A percentile compares a stretch with the other conserved stretches of the same genome.
Conservation (phyloP, 192 early-diverging fungal genomes). For the Funneliformis geosporum region DNA sequence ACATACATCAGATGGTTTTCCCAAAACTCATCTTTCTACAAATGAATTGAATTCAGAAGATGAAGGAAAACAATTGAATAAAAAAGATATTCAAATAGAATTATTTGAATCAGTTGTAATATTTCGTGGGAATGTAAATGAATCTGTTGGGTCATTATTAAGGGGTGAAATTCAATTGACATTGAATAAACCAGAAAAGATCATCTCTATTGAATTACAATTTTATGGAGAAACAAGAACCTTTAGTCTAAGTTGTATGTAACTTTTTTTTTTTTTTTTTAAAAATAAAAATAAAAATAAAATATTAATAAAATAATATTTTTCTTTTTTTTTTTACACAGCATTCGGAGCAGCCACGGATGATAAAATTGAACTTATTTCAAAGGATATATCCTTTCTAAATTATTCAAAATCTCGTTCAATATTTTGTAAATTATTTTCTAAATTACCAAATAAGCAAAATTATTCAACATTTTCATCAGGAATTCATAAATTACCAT, state of each 20-base stretch:
- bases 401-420: neutral
- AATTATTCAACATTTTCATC: slow-evolving; percentile 29
- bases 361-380: neutral
- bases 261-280: slow-evolving; percentile 47
- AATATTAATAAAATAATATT: no score
- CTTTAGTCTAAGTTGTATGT: slow-evolving; percentile 39
- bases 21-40: no score
- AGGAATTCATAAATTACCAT: slow-evolving; percentile 39
- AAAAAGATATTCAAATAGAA: neutral
- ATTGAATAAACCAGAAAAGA: slow-evolving; percentile 47
- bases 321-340: no score
- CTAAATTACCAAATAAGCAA: neutral
- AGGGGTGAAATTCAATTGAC: slow-evolving; percentile 54
- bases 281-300: slow-evolving; percentile 25
- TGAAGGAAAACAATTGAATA: neutral
- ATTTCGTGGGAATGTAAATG: slow-evolving; percentile 40
- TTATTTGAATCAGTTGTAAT: slow-evolving; percentile 13
- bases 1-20: no score
- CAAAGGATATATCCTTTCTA: neutral
- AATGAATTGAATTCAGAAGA: no score
- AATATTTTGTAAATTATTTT: neutral
- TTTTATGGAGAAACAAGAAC: slow-evolving; percentile 55
- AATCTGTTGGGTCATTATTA: slow-evolving; percentile 49
- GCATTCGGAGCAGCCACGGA: neutral
- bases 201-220: slow-evolving; percentile 49